These are phyloP conservation scores for Trichophyton mentagrophytes DNA, from an alignment of 2,329 filamentous ascomycete genomes.

Conservation along the genomic window DNA sequence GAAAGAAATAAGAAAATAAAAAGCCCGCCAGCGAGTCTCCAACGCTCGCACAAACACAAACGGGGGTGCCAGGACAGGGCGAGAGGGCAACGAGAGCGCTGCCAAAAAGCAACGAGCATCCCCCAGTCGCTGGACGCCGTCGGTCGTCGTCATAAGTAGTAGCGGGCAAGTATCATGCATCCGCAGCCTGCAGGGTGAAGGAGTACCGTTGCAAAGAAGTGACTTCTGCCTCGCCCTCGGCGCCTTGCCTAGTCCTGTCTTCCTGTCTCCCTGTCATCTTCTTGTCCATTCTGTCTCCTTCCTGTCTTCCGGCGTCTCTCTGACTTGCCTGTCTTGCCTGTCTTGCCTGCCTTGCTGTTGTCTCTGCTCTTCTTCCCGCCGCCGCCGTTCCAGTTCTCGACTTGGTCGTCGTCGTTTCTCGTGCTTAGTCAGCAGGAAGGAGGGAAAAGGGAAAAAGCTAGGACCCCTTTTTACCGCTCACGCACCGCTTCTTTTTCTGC, in stretches of 20 bases:
- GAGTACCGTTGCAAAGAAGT: not conserved
- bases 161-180: not conserved
- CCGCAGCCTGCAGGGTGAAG: not conserved
- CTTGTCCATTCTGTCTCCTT: not conserved
- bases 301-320: too few species aligned
- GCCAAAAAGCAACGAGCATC: slow-evolving; percentile 3
- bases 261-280: not conserved
- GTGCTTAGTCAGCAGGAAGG: too few species aligned
- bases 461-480: too few species aligned
- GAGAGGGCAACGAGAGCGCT: not conserved
- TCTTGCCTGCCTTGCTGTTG: too few species aligned
- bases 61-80: not conserved
- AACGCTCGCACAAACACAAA: not conserved
- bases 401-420: too few species aligned
- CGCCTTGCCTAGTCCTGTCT: not conserved
- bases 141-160: slow-evolving; percentile 1
- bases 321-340: too few species aligned
- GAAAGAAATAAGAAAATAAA: not conserved
- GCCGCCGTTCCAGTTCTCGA: too few species aligned
- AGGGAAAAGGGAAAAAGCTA: too few species aligned
- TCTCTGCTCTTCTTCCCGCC: too few species aligned
- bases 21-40: not conserved
- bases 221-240: not conserved
- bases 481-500: too few species aligned
- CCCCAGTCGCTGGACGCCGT: not conserved